A percentile compares a stretch with the other conserved stretches of the same genome.
Evolutionary conservation across 441 rosid species (phyloP).

Genomic region (Raphanus hybrid): DNA sequence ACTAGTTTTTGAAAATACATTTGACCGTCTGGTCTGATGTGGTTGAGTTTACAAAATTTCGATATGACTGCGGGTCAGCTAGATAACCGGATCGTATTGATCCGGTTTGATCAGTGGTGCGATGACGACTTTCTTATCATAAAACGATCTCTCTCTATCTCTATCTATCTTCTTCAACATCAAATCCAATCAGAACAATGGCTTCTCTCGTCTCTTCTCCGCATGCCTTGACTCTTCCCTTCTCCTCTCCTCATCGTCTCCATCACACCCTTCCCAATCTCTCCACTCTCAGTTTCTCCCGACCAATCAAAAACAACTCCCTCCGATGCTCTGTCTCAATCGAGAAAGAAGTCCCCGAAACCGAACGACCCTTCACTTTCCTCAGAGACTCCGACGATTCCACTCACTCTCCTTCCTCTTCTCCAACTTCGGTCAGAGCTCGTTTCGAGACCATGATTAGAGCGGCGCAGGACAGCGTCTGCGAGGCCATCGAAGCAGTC

Average conservation of each 20-base stretch:
- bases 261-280: slow-evolving; percentile 11
- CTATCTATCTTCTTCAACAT: not conserved
- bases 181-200: slow-evolving; percentile 25
- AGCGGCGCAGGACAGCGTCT: slow-evolving; percentile 77
- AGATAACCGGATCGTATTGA: not conserved
- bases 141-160: not conserved
- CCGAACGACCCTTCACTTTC: slow-evolving; percentile 77
- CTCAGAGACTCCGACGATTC: slow-evolving; percentile 65
- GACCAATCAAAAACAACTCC: slow-evolving; percentile 16
- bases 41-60: not conserved
- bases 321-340: slow-evolving; percentile 68
- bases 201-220: slow-evolving; percentile 42
- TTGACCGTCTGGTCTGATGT: not conserved
- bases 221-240: slow-evolving; percentile 19
- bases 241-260: slow-evolving; percentile 30
- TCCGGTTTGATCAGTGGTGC: slow-evolving; percentile 26
- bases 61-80: slow-evolving; percentile 17
- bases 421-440: slow-evolving; percentile 53
- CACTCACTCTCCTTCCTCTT: slow-evolving; percentile 36
- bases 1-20: not conserved
- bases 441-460: slow-evolving; percentile 93
- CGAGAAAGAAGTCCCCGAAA: slow-evolving; percentile 76
- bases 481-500: slow-evolving; percentile 66
- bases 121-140: slow-evolving; percentile 41
- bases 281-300: slow-evolving; percentile 25